Base-by-base conservation (phyloP, 768 basidiomycete genomes). In the Mycena rebaudengoi region DNA sequence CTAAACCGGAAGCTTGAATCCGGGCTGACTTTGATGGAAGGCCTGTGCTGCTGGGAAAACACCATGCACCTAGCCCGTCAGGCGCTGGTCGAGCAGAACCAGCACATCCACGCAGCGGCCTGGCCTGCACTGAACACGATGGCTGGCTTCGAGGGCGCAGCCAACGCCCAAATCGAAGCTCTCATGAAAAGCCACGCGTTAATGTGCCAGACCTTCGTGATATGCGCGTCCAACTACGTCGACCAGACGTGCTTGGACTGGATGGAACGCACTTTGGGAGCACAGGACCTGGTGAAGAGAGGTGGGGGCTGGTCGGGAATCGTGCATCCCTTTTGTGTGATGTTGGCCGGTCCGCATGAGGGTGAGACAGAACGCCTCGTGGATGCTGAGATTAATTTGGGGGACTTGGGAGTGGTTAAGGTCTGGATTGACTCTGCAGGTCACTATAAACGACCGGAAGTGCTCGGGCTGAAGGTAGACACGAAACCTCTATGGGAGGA, bases 241-340 rank as follows among this genome's bases (percentile, higher is more conserved):
- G 63, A 64, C 35, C 50, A 59, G 16, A 23, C 40, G 10, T 64
- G 63, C 44, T 45, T 64, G 28, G 82, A 79, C 48, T 75, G 86
- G 53, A 58, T 74, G 20, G 77, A 80, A 56, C 71, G 78, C 50
- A 75, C 78, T 5, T 21, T 75, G 23, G 78, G 75, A 8, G 71
- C 77, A 13, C 69, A 76, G 60, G 67, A 77, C 3, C 67, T 83
- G 4, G 78, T 86, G 37, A 73, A 70, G 30, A 70, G 77, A 51
- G 64, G 64, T 11, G 57, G 64, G 7, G 57, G 64, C 28, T 60
- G 58, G 64, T 65, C 64, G 16, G 40, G 33, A 16, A 44, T 65
- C 30, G 29, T 65, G 6, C 58, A 65, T 45, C 64, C 57, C 13
- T 65, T 65, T 7, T 60, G 64, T 45, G 10, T 18, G 16, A 7